These are phyloP conservation scores for Phyllosticta paracitricarpa DNA, from an alignment of 2,329 filamentous ascomycete species.

Conservation along the genomic window DNA sequence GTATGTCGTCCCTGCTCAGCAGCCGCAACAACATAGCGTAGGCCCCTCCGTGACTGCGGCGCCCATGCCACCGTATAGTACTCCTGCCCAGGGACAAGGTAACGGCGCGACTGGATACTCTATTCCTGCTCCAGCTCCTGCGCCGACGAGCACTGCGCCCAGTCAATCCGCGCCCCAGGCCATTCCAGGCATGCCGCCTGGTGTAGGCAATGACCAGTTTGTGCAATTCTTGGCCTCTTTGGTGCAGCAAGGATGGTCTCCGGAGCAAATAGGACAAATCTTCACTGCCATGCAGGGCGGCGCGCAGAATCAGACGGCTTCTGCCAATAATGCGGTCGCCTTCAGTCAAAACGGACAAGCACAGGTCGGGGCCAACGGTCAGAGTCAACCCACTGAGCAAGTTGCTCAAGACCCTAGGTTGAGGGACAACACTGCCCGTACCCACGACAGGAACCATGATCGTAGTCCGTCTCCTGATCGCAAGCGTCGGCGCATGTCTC, in stretches of 20 bases:
- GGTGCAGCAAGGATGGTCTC: conserved; percentile 6
- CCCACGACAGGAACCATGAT: conserved; percentile 7
- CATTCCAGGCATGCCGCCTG: conserved; percentile 21
- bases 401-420: conserved; percentile 7
- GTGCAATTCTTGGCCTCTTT: conserved; percentile 10
- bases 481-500: conserved; percentile 57
- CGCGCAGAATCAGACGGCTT: background rate
- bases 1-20: conserved; percentile 2
- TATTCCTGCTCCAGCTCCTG: conserved; percentile 17
- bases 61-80: conserved; percentile 9
- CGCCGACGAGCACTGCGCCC: conserved; percentile 4
- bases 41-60: conserved; percentile 8
- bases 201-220: conserved; percentile 5
- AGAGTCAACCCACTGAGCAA: background rate
- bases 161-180: conserved; percentile 18
- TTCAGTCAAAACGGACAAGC: conserved; percentile 4
- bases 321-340: background rate
- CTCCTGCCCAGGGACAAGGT: conserved; percentile 7
- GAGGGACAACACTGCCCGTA: conserved; percentile 3
- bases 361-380: background rate
- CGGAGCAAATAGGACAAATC: conserved; percentile 9
- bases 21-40: conserved; percentile 11
- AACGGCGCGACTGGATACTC: conserved; percentile 12
- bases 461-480: conserved; percentile 61
- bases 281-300: conserved; percentile 2